Evolutionary conservation across 345 rosid genomes (phyloP).

Genomic region (Firmiana major): DNA sequence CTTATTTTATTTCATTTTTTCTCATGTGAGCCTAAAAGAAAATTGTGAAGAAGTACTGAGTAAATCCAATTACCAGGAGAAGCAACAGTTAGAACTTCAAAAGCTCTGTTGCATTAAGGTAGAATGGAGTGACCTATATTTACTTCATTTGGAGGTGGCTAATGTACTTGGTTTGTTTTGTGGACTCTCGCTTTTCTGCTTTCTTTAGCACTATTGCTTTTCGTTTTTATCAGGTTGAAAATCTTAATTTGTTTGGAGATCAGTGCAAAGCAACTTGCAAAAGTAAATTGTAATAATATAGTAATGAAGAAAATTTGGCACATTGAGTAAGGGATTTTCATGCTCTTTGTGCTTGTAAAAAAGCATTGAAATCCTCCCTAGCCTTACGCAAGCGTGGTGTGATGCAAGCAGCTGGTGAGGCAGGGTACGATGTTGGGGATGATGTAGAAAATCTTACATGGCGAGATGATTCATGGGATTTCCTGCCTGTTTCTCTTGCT

Average conservation of each 20-base stretch:
- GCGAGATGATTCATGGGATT: slow-evolving; percentile 55
- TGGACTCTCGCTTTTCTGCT: too few species aligned
- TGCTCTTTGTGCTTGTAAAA: slow-evolving; percentile 68
- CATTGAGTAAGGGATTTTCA: slow-evolving; percentile 21
- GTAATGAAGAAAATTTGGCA: background rate
- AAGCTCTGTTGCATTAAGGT: too few species aligned
- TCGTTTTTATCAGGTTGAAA: too few species aligned
- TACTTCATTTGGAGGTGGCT: too few species aligned
- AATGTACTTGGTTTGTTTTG: too few species aligned
- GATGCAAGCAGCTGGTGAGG: slow-evolving; percentile 56
- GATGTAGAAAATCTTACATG: slow-evolving; percentile 64
- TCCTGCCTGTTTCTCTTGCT: slow-evolving; percentile 29
- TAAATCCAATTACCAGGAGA: too few species aligned
- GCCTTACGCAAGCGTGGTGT: slow-evolving; percentile 59
- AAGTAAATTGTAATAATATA: background rate
- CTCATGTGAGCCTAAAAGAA: too few species aligned
- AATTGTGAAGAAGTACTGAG: too few species aligned
- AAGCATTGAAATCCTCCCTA: slow-evolving; percentile 51
- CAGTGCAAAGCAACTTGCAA: background rate
- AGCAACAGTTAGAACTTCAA: too few species aligned
- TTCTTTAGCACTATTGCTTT: too few species aligned
- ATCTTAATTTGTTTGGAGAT: background rate
- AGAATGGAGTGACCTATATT: too few species aligned
- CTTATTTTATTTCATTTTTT: too few species aligned
- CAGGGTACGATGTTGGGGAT: slow-evolving; percentile 39